A percentile compares a stretch with the other conserved stretches of the same genome.
Conservation (phyloP, 129 eudicot genomes). For the Helichrysum umbraculigerum region DNA sequence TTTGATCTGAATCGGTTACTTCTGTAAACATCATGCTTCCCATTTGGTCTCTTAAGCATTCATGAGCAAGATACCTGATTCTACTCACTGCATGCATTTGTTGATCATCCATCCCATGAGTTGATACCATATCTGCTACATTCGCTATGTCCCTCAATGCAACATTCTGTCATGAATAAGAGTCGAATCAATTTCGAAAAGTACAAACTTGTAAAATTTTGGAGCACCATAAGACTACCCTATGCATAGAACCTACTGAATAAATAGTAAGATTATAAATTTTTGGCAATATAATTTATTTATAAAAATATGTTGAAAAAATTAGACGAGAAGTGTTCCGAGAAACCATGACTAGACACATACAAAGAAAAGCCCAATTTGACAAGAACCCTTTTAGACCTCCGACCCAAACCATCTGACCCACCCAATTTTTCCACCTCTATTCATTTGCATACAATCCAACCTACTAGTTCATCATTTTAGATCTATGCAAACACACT, state of each 20-base stretch:
- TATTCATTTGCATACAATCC: not conserved
- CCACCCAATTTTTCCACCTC: not conserved
- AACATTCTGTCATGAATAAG: constrained; percentile 46
- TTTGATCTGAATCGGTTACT: constrained; percentile 44
- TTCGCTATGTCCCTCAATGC: constrained; percentile 79
- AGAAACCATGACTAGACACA: not conserved
- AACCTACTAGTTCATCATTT: not conserved
- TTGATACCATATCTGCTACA: constrained; percentile 71
- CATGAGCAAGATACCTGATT: constrained; percentile 84
- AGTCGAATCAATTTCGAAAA: not conserved
- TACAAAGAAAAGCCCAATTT: not conserved
- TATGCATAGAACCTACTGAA: not conserved
- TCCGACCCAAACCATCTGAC: not conserved
- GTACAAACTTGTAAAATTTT: not conserved
- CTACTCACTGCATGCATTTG: constrained; percentile 75
- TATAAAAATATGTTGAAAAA: no score
- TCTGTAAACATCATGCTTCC: constrained; percentile 47
- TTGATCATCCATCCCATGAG: constrained; percentile 89
- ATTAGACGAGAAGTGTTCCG: not conserved
- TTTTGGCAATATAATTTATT: not conserved
- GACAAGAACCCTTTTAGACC: not conserved
- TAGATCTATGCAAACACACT: not conserved
- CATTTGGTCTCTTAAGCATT: constrained; percentile 77
- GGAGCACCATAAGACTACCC: not conserved
- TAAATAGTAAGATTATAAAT: not conserved